Percentiles rank a stretch among this genome's conserved stretches.
These are phyloP conservation scores for Penicillium psychrosexuale DNA, from an alignment of 2,329 filamentous ascomycete species.

Conservation along the genomic window DNA sequence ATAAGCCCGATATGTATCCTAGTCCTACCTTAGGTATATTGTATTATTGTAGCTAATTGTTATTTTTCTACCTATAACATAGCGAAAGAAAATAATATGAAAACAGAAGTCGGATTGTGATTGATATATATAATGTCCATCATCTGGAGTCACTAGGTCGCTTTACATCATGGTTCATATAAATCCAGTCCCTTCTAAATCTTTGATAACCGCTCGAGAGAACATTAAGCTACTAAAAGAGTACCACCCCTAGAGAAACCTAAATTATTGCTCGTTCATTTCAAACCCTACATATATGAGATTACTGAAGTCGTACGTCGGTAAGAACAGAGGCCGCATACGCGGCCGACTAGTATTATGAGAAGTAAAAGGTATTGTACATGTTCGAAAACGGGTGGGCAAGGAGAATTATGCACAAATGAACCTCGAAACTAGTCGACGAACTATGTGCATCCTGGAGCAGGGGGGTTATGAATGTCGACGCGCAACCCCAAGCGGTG, in stretches of 20 bases:
- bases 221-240: too few relatives aligned
- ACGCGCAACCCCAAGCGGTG: background rate
- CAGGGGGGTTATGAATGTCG: background rate
- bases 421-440: constrained; percentile 3
- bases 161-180: too few relatives aligned
- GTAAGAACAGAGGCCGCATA: background rate
- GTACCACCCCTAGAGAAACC: too few relatives aligned
- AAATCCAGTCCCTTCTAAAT: too few relatives aligned
- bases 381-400: background rate
- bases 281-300: too few relatives aligned
- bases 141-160: too few relatives aligned
- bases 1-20: background rate
- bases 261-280: too few relatives aligned
- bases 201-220: too few relatives aligned
- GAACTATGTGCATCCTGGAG: background rate
- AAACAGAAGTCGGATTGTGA: too few relatives aligned
- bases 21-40: background rate
- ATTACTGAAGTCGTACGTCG: background rate
- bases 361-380: background rate
- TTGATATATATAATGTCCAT: too few relatives aligned
- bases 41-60: too few relatives aligned
- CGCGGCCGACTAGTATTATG: background rate
- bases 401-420: background rate
- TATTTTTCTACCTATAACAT: background rate
- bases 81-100: too few relatives aligned